phyloP scores from a whole-genome alignment of 2,329 filamentous ascomycete species.

The Aspergillus fischeri region DNA sequence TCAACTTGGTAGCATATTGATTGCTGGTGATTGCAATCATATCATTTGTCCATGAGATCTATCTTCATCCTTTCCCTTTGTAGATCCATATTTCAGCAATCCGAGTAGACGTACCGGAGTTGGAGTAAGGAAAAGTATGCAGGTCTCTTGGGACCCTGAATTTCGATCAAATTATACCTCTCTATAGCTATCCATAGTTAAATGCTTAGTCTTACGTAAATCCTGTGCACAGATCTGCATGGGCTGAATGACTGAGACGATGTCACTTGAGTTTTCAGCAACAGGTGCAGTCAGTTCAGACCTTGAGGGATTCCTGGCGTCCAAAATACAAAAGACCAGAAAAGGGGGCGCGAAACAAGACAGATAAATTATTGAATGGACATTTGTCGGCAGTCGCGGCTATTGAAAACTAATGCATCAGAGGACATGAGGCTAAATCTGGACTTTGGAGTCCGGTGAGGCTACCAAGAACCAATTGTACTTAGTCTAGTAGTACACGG shows the following conservation, averaged over 20 bases:
- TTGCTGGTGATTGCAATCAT: not conserved
- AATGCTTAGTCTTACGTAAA: no score
- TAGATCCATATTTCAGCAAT: not conserved
- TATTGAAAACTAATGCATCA: conserved; percentile 9
- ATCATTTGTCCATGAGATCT: not conserved
- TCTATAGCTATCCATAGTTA: not conserved
- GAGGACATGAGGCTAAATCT: not conserved
- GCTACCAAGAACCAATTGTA: not conserved
- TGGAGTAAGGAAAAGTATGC: no score
- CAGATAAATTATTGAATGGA: not conserved
- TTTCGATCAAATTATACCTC: no score
- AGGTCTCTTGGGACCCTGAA: not conserved
- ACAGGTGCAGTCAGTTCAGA: not conserved
- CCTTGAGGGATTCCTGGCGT: not conserved
- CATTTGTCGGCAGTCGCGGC: conserved; percentile 23
- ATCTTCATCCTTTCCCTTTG: not conserved
- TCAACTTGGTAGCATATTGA: not conserved
- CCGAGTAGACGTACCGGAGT: not conserved
- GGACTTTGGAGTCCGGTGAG: no score
- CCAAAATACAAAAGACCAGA: not conserved
- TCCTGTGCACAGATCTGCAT: not conserved
- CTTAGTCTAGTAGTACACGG: not conserved
- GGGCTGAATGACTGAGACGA: not conserved
- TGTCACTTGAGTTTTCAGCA: not conserved
- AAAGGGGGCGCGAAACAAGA: not conserved